Base-by-base conservation (phyloP, 441 rosid species). In the Jatropha multifida region DNA sequence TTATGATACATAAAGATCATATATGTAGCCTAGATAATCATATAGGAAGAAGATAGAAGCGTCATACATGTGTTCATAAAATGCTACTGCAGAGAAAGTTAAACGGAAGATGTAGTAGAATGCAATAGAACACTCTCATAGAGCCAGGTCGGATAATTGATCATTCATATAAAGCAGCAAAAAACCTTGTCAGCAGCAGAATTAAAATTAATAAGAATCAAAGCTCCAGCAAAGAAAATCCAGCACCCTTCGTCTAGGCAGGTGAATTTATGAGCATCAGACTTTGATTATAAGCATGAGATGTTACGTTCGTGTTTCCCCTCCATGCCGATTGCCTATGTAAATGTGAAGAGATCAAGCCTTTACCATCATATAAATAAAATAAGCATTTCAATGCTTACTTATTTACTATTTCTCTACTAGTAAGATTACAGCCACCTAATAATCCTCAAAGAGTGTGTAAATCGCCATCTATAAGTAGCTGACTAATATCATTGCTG, bases 331-430 rank as follows among this genome's bases (percentile, higher is more conserved):
- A 76, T 46, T 65, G 68, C 69, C 49, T 60, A 76, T 7, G 73
- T 76, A 71, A 80, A 75, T 51, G 54, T 67, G 78, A 76, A 72
- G 77, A 44, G 27, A 60, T 52, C 63, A 65, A 18, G 65, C 63
- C 68, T 41, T 60, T 60, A 32, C 18, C 65, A 12, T 60, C 44
- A 68, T 42, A 42, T 69, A 40, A 58, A 77, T 17, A 65, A 18
- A 54, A 44, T 61, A 61, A 41, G 70, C 44, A 69, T 66, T 76
- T 66, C 65, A 60, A 58, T 68, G 68, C 40, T 20, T 77, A 8
- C 46, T 72, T 42, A 58, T n/a, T 48, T 77, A 68, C 51, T 68
- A 49, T 44, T 70, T 56, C 56, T 73, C 68, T 60, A 74, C 26
- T 46, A 66, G 67, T 54, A 66, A 37, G 62, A 59, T 70, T 76